A percentile compares a stretch with the other conserved stretches of the same genome.
Evolutionary conservation across 176 grass and related monocot species (phyloP).

Genomic region (Ensete ventricosum): DNA sequence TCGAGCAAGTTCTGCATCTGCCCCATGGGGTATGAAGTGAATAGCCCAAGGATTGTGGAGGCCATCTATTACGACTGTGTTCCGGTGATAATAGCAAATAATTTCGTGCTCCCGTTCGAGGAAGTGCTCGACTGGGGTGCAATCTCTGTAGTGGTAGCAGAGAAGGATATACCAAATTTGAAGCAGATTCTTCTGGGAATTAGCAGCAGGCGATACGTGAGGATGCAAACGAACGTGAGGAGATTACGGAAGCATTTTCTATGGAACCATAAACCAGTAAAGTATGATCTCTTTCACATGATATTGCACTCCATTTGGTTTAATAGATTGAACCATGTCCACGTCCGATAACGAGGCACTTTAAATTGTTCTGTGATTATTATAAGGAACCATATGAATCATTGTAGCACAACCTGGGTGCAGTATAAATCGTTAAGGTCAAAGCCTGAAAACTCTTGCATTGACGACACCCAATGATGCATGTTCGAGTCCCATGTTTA

Average conservation of each 20-base stretch:
- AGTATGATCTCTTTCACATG: constrained; percentile 6
- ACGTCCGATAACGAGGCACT: too few species aligned
- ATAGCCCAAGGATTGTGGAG: constrained; percentile 2
- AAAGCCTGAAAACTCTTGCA: too few species aligned
- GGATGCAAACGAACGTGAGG: not conserved
- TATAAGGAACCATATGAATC: too few species aligned
- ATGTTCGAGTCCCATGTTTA: too few species aligned
- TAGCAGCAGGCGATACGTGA: not conserved
- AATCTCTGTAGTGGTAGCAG: not conserved
- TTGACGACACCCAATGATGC: too few species aligned
- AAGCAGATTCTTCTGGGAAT: not conserved
- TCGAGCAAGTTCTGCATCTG: not conserved
- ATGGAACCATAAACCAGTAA: not conserved
- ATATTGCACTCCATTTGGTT: constrained; percentile 1
- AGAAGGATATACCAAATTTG: constrained; percentile 4
- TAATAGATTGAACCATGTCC: constrained; percentile 1
- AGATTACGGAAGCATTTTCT: not conserved
- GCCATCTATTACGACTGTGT: not conserved
- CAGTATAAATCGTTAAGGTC: too few species aligned
- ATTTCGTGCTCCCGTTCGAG: not conserved
- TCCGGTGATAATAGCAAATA: not conserved
- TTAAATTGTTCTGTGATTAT: too few species aligned
- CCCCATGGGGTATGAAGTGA: not conserved
- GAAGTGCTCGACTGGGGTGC: constrained; percentile 1
- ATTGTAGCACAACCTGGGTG: too few species aligned